phyloP scores from a whole-genome alignment of 1,139 yeast species.

The Kodamaea derodonti region DNA sequence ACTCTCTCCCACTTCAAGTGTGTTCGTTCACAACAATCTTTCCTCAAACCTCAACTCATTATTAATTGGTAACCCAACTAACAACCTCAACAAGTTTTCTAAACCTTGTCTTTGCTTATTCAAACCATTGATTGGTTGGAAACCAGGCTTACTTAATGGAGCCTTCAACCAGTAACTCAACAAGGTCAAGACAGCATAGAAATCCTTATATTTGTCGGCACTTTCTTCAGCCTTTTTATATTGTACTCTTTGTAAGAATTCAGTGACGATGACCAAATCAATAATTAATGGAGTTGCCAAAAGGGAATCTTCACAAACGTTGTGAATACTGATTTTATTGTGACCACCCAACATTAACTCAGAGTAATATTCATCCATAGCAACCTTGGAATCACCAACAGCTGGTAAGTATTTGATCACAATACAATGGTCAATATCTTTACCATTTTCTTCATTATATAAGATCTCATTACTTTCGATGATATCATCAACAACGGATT shows the following conservation, averaged over 20 bases:
- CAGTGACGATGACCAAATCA: slow-evolving; percentile 86
- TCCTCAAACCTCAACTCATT: slow-evolving; percentile 95
- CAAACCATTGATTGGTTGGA: slow-evolving; percentile 86
- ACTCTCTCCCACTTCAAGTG: too few relatives aligned
- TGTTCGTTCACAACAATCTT: slow-evolving; percentile 60
- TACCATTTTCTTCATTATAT: slow-evolving; percentile 78
- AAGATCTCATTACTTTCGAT: slow-evolving; percentile 83
- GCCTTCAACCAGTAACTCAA: slow-evolving; percentile 96
- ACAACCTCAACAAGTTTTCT: slow-evolving; percentile 84
- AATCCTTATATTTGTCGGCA: slow-evolving; percentile 50
- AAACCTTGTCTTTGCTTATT: slow-evolving; percentile 92
- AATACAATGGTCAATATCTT: slow-evolving; percentile 86
- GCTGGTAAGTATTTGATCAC: slow-evolving; percentile 93
- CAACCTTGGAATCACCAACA: slow-evolving; percentile 94
- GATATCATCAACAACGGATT: slow-evolving; percentile 92
- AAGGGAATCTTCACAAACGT: slow-evolving; percentile 93
- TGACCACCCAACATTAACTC: slow-evolving; percentile 98
- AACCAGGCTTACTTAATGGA: slow-evolving; percentile 88
- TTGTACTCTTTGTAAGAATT: slow-evolving; percentile 80
- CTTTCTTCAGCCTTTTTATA: slow-evolving; percentile 54
- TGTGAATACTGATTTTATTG: slow-evolving; percentile 88
- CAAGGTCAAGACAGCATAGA: slow-evolving; percentile 84
- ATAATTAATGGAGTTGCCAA: slow-evolving; percentile 93
- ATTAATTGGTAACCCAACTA: slow-evolving; percentile 85
- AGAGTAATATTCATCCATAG: slow-evolving; percentile 97